Base-by-base conservation (phyloP, 2,329 filamentous ascomycete genomes). In the Fusarium nisikadoi region DNA sequence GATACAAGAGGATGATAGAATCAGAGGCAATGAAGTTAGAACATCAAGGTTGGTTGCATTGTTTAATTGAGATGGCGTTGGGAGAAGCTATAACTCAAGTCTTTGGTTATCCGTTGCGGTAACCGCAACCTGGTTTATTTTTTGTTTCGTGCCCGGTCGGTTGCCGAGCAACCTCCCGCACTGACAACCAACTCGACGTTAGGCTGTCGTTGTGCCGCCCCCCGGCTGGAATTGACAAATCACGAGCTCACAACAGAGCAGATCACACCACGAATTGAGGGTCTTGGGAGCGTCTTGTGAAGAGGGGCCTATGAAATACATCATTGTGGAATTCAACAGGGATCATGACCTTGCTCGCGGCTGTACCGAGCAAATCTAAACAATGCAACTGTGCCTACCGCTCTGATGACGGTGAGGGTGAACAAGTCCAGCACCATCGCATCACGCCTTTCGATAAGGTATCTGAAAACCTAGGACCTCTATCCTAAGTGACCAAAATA, bases 81-180 rank as follows among this genome's bases (percentile, higher is more conserved):
- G 65, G 50, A 46, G 60, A 69, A 58, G 66, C 62, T 59, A 62
- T 57, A 58, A 57, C 67, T 73, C 66, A 56, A 56, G 60, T 64
- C 66, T 71, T 60, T 72, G 53, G 58, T 53, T 61, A 53, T 49
- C 66, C 47, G 43, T 70, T 52, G 62, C 52, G 46, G 68, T 57
- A 56, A 41, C 59, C 39, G 46, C 65, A 57, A 67, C 69, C 69
- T 47, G 55, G 73, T 76, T 77, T 76, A 74, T 77, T 76, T 62
- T 73, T 73, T 72, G 75, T 76, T 77, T 75, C 73, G 70, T 47
- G 35, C 35, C n/a, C 13, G 38, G 11, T 14, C 10, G 17, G 76
- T 78, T 78, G 75, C 76, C 57, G 47, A 64, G 76, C 76, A 77
- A 77, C 75, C 42, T 39, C 20, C 52, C 54, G 62, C 60, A 55